Conservation (phyloP, 2,329 filamentous ascomycete genomes). For the Fusarium guadeloupense region DNA sequence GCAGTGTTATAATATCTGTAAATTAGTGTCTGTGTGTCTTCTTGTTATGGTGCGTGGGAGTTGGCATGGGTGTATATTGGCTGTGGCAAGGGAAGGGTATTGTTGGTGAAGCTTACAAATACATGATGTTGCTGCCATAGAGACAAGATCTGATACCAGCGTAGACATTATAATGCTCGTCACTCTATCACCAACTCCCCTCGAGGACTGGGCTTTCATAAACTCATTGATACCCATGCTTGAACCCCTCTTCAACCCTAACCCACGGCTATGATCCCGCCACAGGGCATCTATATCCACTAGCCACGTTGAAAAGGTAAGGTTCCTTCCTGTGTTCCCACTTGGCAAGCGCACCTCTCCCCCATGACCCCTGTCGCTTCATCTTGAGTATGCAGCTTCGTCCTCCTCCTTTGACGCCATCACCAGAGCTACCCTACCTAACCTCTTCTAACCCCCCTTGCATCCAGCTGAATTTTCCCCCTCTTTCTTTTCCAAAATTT, state of each 20-base stretch:
- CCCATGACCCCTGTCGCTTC: constrained; percentile 31
- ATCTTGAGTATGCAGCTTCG: constrained; percentile 11
- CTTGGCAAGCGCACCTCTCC: constrained; percentile 14
- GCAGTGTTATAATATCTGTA: not conserved
- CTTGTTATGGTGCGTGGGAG: not conserved
- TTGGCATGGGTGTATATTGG: constrained; percentile 1
- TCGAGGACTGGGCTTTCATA: no score
- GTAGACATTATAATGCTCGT: no score
- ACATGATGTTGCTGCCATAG: no score
- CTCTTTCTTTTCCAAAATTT: not conserved
- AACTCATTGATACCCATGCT: not conserved
- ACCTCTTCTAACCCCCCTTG: no score
- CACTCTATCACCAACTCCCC: no score
- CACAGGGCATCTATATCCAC: constrained; percentile 19
- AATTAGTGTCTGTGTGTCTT: not conserved
- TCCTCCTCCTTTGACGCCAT: constrained; percentile 38
- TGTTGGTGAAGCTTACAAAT: not conserved
- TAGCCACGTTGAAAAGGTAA: constrained; percentile 12
- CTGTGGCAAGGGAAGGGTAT: not conserved
- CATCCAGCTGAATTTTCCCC: constrained; percentile 7
- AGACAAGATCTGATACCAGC: no score
- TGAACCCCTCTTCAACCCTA: constrained; percentile 25
- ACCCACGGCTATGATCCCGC: constrained; percentile 27
- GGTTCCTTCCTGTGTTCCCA: constrained; percentile 26
- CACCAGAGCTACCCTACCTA: constrained; percentile 23